Conservation (phyloP, 1,284 basidiomycete genomes). For the Papiliotrema fonsecae region DNA sequence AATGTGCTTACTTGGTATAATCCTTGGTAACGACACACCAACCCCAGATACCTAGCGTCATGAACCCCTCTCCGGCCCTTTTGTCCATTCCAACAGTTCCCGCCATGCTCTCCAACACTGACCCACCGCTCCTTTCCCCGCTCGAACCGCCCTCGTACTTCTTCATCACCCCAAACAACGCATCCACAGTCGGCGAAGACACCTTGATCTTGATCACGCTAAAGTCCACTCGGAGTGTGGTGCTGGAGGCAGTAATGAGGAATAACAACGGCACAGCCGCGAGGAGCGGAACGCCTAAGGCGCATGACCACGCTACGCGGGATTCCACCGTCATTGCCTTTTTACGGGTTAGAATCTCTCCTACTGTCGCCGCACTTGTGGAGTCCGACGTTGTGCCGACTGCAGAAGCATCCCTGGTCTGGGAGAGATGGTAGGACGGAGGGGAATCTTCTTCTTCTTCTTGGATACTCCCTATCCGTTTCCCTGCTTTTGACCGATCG, state of each 20-base stretch:
- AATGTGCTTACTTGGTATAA: slow-evolving; percentile 6
- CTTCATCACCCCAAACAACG: background rate
- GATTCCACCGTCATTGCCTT: background rate
- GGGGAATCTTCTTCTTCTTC: slow-evolving; percentile 1
- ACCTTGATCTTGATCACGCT: slow-evolving; percentile 1
- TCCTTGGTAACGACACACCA: slow-evolving; percentile 18
- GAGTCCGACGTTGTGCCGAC: no score
- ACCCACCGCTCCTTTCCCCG: background rate
- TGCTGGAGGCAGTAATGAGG: slow-evolving; percentile 5
- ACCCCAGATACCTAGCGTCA: slow-evolving; percentile 26
- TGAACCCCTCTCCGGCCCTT: background rate
- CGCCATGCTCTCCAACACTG: background rate
- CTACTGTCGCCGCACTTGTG: background rate
- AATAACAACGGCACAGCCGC: background rate
- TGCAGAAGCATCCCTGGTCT: background rate
- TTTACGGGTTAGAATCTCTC: background rate
- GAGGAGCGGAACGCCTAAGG: slow-evolving; percentile 2
- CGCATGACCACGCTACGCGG: background rate
- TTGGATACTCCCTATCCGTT: background rate
- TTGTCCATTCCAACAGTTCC: background rate
- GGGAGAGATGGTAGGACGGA: background rate
- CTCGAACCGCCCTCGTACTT: background rate
- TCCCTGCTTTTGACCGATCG: no score
- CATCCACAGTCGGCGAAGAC: background rate
- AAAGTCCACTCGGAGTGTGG: slow-evolving; percentile 1